Conservation (phyloP, 73 alveolate species). For the Vitrella brassicaformis region DNA sequence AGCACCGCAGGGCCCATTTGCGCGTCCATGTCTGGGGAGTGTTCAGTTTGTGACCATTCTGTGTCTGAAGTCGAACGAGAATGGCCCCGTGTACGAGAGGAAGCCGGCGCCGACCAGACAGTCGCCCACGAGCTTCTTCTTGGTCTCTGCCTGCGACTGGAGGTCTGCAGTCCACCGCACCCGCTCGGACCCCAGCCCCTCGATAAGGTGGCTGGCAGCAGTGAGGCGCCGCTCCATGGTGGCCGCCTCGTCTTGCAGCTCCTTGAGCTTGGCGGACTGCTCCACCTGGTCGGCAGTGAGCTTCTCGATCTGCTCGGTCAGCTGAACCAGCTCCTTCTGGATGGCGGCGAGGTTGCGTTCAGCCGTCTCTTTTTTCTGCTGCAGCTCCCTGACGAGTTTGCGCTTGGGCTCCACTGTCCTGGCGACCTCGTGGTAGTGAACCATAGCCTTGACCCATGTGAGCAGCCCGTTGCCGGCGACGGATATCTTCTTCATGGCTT, state of each 20-base stretch:
- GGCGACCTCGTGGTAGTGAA: slow-evolving; percentile 61
- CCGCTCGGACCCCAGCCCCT: slow-evolving; percentile 82
- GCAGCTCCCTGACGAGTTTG: slow-evolving; percentile 66
- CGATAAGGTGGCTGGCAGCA: slow-evolving; percentile 88
- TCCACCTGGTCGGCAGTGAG: slow-evolving; percentile 58
- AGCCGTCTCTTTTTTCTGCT: slow-evolving; percentile 67
- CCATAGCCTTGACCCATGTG: slow-evolving; percentile 57
- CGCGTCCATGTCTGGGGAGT: too few relatives aligned
- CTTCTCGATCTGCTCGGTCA: slow-evolving; percentile 70
- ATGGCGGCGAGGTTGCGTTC: slow-evolving; percentile 65
- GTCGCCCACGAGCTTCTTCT: slow-evolving; percentile 86
- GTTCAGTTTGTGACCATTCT: slow-evolving; percentile 90
- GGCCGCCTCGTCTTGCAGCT: slow-evolving; percentile 54
- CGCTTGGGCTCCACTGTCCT: slow-evolving; percentile 64
- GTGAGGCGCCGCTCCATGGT: slow-evolving; percentile 73
- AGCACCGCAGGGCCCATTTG: too few relatives aligned
- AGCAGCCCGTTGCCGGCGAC: slow-evolving; percentile 63
- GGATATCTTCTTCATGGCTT: slow-evolving; percentile 17
- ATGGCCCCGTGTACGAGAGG: slow-evolving; percentile 62
- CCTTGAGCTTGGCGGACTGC: slow-evolving; percentile 65
- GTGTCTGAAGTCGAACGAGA: slow-evolving; percentile 75
- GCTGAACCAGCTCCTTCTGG: slow-evolving; percentile 54
- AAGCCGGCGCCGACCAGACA: slow-evolving; percentile 90
- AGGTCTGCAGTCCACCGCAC: slow-evolving; percentile 83
- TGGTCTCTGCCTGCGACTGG: slow-evolving; percentile 67